phyloP scores from a whole-genome alignment of 805 yeast species.

The Metschnikowia aberdeeniae region DNA sequence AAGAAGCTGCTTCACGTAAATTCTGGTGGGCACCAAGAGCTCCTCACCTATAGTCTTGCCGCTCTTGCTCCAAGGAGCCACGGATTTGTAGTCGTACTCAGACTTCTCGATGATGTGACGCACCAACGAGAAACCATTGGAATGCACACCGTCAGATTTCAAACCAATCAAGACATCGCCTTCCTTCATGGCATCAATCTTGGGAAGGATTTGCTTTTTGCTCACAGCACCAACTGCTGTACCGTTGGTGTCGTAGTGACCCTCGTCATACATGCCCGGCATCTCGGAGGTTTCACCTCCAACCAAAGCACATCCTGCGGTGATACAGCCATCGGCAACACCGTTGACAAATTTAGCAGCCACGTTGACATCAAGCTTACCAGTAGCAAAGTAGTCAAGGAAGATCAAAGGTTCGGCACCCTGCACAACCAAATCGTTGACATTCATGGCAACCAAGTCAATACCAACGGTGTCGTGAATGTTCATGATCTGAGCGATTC shows the following conservation, averaged over 20 bases:
- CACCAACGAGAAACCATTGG: slow-evolving; percentile 93
- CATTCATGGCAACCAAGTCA: slow-evolving; percentile 98
- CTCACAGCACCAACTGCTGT: slow-evolving; percentile 97
- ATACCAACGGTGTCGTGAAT: slow-evolving; percentile 98
- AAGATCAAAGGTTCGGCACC: slow-evolving; percentile 98
- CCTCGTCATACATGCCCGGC: slow-evolving; percentile 97
- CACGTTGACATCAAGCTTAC: slow-evolving; percentile 75
- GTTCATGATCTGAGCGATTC: slow-evolving; percentile 85
- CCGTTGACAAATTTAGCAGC: slow-evolving; percentile 91
- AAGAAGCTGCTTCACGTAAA: slow-evolving; percentile 87
- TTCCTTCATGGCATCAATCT: slow-evolving; percentile 55
- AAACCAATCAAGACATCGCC: slow-evolving; percentile 87
- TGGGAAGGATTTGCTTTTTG: slow-evolving; percentile 72
- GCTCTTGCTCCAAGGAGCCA: slow-evolving; percentile 78
- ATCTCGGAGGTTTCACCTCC: slow-evolving; percentile 99
- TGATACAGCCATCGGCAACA: slow-evolving; percentile 93
- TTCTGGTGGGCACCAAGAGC: slow-evolving; percentile 83
- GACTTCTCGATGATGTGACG: slow-evolving; percentile 83
- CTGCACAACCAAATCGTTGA: slow-evolving; percentile 94
- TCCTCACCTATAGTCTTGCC: slow-evolving; percentile 78
- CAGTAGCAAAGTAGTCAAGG: slow-evolving; percentile 95
- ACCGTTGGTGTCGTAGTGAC: slow-evolving; percentile 97
- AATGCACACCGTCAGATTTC: slow-evolving; percentile 89
- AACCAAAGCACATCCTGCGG: slow-evolving; percentile 94
- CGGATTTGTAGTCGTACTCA: slow-evolving; percentile 64